Base-by-base conservation (phyloP, 805 yeast genomes). In the Soucietia sequanensis region DNA sequence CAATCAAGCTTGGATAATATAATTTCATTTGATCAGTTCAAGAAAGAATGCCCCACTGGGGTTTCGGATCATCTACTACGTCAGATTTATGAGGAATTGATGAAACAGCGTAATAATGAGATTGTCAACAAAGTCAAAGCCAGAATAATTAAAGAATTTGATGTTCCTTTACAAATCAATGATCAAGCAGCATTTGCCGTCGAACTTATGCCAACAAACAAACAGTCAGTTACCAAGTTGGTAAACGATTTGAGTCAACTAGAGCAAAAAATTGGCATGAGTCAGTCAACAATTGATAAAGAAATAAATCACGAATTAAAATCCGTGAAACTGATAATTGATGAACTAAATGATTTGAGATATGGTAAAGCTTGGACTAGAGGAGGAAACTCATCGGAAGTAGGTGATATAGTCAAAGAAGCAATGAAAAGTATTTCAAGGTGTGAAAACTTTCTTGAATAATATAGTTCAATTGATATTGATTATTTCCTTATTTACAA, bases 331-430 rank as follows among this genome's bases (percentile, higher is more conserved):
- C 24, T 22, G 5, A 21, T 42, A 8, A 50, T 64, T 2, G 55
- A 53, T 15, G 42, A 44, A 8, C 39, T 63, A 24, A 52, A 52
- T 34, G 67, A 59, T 21, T 34, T 65, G 18, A 37, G 52, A 37
- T 48, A 49, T 42, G 50, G 60, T 1, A 41, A 47, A 14, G 39
- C 36, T 43, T 23, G 44, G 47, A 13, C 43, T 47, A 32, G 42
- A 31, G 17, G 42, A 43, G 6, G 40, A 52, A 2, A 38, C 50
- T 9, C 39, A 40, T 3, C 45, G 43, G 20, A 39, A 51, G 8
- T 27, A 37, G 4, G 40, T 28, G 5, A 43, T 47, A 21, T 37
- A 54, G 13, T 39, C 33, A 10, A 39, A 33, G 27, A 42, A 56
- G 25, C 60, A 46, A 35, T 23, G 10, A 16, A 23, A 12, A 41